Evolutionary conservation across 371 early-diverging fungal species (phyloP), one percentile per base, ranked within the genome.

Genomic region (Apophysomyces trapeziformis): DNA sequence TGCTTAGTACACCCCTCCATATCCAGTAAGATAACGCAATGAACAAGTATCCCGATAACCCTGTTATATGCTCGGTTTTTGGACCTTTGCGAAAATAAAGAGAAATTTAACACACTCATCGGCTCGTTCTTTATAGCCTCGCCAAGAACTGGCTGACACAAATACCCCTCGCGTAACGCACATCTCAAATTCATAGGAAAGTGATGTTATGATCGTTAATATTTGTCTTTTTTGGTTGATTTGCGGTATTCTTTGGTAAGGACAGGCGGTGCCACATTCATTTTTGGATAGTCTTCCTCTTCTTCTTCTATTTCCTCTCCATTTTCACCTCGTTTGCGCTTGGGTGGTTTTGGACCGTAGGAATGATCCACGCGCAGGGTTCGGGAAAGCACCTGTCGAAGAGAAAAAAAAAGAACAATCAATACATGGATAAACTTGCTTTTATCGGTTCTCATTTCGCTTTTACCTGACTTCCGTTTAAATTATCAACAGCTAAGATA

Each of bases 401-500:
- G 2, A 26, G 32, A 26, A 2, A 26, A 21, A 21, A 26, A 26
- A 26, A 26, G 32, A 26, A 26, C 2, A 26, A 26, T 26, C 32
- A 26, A 26, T 26, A 26, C 32, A 0, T 26, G 32, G 32, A 26
- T 26, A 0, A 26, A 26, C 32, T 26, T 26, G 32, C 0, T 26
- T 26, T 26, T 26, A 26, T 26, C 32, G 32, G 2, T 26, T 26
- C 2, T 26, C 2, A 26, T 26, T 26, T 26, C 32, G 32, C 32
- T 26, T 58, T 64, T 82, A 92, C 89, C 77, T 89, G 83, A 38
- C 85, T 83, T 5, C 96, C 96, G 68, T 94, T 94, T 61, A 98
- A 81, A 77, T 98, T 98, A 74, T 98, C 98, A 2, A 98, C 98
- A 2, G 97, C 96, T 38, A 98, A 82, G 4, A 95, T 78, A 0